A percentile compares a stretch with the other conserved stretches of the same genome.
Evolutionary conservation across 1,139 yeast species (phyloP).

Genomic region (Taphrina wiesneri): DNA sequence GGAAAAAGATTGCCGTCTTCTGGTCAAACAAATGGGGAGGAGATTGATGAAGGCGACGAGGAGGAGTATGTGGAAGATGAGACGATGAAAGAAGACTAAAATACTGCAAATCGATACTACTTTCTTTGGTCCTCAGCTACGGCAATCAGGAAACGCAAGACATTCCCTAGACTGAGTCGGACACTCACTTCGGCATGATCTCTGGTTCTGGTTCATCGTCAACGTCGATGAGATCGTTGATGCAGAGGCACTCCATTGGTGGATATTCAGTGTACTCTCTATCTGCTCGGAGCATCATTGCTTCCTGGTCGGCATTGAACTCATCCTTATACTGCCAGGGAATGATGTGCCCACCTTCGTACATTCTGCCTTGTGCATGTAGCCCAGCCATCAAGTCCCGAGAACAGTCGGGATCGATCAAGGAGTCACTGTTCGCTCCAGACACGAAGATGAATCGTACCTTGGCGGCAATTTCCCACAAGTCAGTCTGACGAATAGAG

Average conservation of each 20-base stretch:
- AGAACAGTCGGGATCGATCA: constrained; percentile 23
- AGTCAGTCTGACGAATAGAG: constrained; percentile 1
- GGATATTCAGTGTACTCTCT: constrained; percentile 24
- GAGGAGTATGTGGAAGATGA: background rate
- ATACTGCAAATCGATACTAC: background rate
- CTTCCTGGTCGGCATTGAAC: constrained; percentile 27
- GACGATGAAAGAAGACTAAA: background rate
- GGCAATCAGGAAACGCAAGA: no score
- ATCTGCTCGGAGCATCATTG: constrained; percentile 31
- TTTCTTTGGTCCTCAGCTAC: no score
- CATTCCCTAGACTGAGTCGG: no score
- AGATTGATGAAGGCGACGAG: background rate
- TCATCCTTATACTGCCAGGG: constrained; percentile 22
- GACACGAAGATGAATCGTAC: constrained; percentile 29
- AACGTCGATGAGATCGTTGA: background rate
- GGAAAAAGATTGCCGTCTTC: constrained; percentile 14
- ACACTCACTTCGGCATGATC: background rate
- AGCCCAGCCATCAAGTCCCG: constrained; percentile 24
- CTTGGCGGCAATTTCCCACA: constrained; percentile 30
- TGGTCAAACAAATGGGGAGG: background rate
- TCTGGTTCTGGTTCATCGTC: background rate
- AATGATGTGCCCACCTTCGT: constrained; percentile 26
- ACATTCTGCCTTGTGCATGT: constrained; percentile 25
- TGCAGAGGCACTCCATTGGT: constrained; percentile 10
- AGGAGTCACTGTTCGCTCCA: constrained; percentile 11